Percentiles rank a stretch among this genome's conserved stretches.
Conservation (phyloP, 2,329 filamentous ascomycete genomes). For the Ambrosiella xylebori region DNA sequence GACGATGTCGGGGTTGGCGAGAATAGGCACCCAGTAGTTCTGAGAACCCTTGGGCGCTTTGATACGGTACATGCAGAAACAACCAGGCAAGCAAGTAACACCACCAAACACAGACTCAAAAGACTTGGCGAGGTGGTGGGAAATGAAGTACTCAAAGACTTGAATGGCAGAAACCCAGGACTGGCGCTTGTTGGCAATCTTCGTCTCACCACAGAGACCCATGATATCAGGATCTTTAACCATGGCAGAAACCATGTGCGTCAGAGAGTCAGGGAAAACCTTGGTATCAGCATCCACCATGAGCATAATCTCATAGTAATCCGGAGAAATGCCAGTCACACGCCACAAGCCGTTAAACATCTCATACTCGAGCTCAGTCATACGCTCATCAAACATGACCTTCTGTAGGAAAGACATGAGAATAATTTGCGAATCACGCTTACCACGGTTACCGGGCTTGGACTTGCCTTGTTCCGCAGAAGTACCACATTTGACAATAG, state of each 20-base stretch:
- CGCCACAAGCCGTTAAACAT: conserved; percentile 99
- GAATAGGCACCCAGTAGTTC: conserved; percentile 98
- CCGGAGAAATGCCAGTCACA: conserved; percentile 91
- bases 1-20: conserved; percentile 95
- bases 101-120: conserved; percentile 98
- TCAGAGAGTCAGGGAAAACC: conserved; percentile 93
- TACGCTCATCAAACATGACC: conserved; percentile 99
- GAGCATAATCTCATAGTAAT: conserved; percentile 94
- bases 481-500: conserved; percentile 89
- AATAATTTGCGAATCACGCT: conserved; percentile 97
- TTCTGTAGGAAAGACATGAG: conserved; percentile 99
- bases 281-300: conserved; percentile 99
- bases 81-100: conserved; percentile 94
- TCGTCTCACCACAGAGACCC: conserved; percentile 96
- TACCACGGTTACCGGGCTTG: conserved; percentile 94
- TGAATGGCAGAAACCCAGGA: conserved; percentile 97
- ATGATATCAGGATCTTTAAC: conserved; percentile 98
- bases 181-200: conserved; percentile 94
- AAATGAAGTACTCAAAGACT: conserved; percentile 99
- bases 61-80: conserved; percentile 99
- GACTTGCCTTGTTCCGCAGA: conserved; percentile 63
- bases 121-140: conserved; percentile 87
- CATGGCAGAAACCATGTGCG: conserved; percentile 98
- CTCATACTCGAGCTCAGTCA: conserved; percentile 97
- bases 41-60: conserved; percentile 96